A percentile compares a stretch with the other conserved stretches of the same genome.
phyloP scores from a whole-genome alignment of 2,329 filamentous ascomycete genomes.

The Aspergillus calidoustus region DNA sequence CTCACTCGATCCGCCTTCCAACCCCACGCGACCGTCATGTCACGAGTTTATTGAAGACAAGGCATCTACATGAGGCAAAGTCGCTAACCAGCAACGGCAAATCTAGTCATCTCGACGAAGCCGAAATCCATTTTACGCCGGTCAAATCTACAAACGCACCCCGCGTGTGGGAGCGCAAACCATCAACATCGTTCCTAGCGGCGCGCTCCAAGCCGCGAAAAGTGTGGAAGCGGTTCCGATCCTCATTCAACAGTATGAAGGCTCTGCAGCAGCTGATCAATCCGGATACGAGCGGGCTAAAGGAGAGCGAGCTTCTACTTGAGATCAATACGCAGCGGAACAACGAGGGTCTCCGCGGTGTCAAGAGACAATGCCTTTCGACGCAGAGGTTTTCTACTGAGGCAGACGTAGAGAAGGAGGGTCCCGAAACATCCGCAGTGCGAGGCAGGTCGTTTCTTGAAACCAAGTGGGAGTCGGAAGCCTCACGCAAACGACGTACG shows the following conservation, averaged over 20 bases:
- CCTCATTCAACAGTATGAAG: constrained; percentile 41
- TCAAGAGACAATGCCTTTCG: constrained; percentile 42
- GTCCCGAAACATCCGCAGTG: background rate
- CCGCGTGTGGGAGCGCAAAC: constrained; percentile 52
- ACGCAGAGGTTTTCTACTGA: constrained; percentile 9
- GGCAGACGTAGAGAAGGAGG: background rate
- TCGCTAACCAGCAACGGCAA: background rate
- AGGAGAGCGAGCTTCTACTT: constrained; percentile 30
- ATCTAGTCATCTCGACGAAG: constrained; percentile 24
- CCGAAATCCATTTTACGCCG: constrained; percentile 48
- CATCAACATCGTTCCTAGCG: constrained; percentile 45
- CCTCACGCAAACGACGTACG: constrained; percentile 36
- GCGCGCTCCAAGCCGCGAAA: constrained; percentile 48
- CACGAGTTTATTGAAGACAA: background rate
- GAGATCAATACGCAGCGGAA: constrained; percentile 41
- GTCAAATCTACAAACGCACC: constrained; percentile 41
- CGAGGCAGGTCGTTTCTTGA: constrained; percentile 44
- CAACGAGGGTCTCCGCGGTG: constrained; percentile 35
- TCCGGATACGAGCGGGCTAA: constrained; percentile 22
- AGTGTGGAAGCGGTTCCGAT: constrained; percentile 51
- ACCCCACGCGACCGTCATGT: background rate
- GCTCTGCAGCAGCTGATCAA: constrained; percentile 31
- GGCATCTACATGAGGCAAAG: background rate
- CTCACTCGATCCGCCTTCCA: background rate
- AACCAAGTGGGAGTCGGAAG: constrained; percentile 47